Evolutionary conservation across 108 stramenopile genomes (phyloP), one percentile per base, ranked within the genome.

Genomic region (Schizochytrium sp.): DNA sequence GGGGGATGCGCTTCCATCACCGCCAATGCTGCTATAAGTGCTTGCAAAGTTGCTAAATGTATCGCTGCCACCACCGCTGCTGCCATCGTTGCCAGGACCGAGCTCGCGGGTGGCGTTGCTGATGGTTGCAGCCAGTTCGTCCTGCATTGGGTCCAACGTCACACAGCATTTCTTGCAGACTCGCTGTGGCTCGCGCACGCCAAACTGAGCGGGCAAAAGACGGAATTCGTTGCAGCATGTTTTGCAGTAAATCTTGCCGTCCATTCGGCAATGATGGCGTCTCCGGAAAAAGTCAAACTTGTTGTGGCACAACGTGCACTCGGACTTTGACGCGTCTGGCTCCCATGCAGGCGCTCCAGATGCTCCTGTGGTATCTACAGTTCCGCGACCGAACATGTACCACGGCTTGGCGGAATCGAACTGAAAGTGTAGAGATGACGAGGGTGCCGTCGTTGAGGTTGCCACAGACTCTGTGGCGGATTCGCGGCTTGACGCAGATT

Each of bases 201-300:
- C 87, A 19, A 87, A 72, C 3, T 5, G 47, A 5, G 34, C 10
- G 25, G 45, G 92, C 5, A 92, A n/a, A 72, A 89, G 76, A 23
- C 47, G 43, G 44, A 87, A 89, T 3, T 89, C 12, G n/a, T 29
- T 63, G 25, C 72, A 76, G 87, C 92, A 92, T 6, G 72, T 58
- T 5, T 59, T 53, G 71, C 92, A 92, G 60, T 91, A 91, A 28
- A 92, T 72, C 21, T 45, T 19, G 48, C 92, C 92, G 69, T 90
- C 90, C 29, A 29, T 25, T 10, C 92, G 88, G 89, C 92, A 92
- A 72, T 92, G 92, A 58, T 92, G 92, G 21, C 87, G 51, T 5
- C 90, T 72, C 14, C 63, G 63, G 63, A 69, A 87, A 21, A 58
- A 58, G 87, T 34, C 58, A 60, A 69, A 69, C 41, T 69, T 69